Conservation (phyloP, 2,329 filamentous ascomycete genomes). For the Hirsutella rhossiliensis region DNA sequence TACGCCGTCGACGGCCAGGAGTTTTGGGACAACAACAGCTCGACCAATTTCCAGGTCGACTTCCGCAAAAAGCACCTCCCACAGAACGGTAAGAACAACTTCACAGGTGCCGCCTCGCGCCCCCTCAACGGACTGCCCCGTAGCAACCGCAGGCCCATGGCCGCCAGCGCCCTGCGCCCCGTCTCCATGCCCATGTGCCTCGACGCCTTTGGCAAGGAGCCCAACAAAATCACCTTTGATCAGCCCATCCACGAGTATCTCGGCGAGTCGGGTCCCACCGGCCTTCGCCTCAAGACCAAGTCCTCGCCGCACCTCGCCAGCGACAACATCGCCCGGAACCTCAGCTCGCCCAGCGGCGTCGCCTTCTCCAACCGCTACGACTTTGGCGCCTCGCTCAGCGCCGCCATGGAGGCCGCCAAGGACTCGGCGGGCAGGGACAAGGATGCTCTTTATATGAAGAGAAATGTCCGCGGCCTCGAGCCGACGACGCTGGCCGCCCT, state of each 20-base stretch:
- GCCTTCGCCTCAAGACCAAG: conserved; percentile 60
- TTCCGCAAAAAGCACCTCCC: conserved; percentile 70
- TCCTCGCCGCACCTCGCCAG: conserved; percentile 51
- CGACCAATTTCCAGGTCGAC: conserved; percentile 85
- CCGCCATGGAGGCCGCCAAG: conserved; percentile 67
- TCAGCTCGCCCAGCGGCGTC: conserved; percentile 48
- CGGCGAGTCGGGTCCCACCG: conserved; percentile 45
- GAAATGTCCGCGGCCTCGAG: conserved; percentile 21
- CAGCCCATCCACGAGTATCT: conserved; percentile 50
- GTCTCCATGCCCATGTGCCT: conserved; percentile 45
- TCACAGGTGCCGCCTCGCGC: conserved; percentile 37
- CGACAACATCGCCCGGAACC: conserved; percentile 41
- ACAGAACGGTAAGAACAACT: conserved; percentile 43
- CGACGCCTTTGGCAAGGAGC: conserved; percentile 59
- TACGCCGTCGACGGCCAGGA: conserved; percentile 78
- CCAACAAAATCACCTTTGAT: conserved; percentile 43
- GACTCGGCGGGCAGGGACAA: conserved; percentile 45
- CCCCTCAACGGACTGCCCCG: conserved; percentile 48
- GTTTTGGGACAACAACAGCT: conserved; percentile 89
- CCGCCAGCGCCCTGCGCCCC: conserved; percentile 29
- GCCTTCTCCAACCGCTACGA: conserved; percentile 91
- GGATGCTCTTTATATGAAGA: conserved; percentile 47
- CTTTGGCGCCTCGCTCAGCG: conserved; percentile 82
- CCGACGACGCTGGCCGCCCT: conserved; percentile 3
- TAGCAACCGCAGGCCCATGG: conserved; percentile 45